Conservation (phyloP, 192 early-diverging fungal genomes). For the Gryganskiella cystojenkinii region DNA sequence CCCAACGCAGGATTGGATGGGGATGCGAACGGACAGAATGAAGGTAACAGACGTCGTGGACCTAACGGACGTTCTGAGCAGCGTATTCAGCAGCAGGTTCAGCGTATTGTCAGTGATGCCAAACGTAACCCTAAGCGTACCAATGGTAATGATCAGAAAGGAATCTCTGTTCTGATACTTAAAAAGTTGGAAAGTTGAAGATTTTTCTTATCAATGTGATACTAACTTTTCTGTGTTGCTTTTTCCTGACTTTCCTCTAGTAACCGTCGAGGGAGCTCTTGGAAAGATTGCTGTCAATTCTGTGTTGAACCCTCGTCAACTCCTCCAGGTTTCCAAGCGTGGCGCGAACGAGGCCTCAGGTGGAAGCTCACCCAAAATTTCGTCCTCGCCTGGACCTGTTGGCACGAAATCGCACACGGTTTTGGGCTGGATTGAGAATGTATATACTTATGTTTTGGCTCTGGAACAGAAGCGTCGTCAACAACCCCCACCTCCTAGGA, state of each 20-base stretch:
- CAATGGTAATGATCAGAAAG: conserved; percentile 61
- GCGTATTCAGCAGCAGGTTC: conserved; percentile 94
- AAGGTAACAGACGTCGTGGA: conserved; percentile 42
- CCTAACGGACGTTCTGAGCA: conserved; percentile 54
- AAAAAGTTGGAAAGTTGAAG: no score
- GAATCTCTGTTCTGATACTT: not conserved
- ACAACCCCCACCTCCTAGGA: conserved; percentile 62
- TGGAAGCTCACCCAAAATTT: conserved; percentile 36
- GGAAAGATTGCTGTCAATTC: conserved; percentile 95
- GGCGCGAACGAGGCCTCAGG: conserved; percentile 31
- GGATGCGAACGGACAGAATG: conserved; percentile 4
- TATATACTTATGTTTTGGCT: conserved; percentile 81
- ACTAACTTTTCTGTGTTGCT: not conserved
- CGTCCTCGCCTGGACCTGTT: conserved; percentile 54
- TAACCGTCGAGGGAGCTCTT: conserved; percentile 92
- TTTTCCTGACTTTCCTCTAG: conserved; percentile 44
- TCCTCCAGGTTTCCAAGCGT: conserved; percentile 74
- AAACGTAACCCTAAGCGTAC: conserved; percentile 87
- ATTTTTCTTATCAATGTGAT: not conserved
- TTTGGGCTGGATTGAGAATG: conserved; percentile 78
- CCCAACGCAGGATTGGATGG: conserved; percentile 24
- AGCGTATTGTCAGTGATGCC: conserved; percentile 94
- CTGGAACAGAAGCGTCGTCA: conserved; percentile 88
- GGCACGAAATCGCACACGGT: conserved; percentile 67
- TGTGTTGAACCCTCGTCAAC: conserved; percentile 88